Conservation (phyloP, 495 filamentous ascomycete genomes). For the Aspergillus incahuasiensis region DNA sequence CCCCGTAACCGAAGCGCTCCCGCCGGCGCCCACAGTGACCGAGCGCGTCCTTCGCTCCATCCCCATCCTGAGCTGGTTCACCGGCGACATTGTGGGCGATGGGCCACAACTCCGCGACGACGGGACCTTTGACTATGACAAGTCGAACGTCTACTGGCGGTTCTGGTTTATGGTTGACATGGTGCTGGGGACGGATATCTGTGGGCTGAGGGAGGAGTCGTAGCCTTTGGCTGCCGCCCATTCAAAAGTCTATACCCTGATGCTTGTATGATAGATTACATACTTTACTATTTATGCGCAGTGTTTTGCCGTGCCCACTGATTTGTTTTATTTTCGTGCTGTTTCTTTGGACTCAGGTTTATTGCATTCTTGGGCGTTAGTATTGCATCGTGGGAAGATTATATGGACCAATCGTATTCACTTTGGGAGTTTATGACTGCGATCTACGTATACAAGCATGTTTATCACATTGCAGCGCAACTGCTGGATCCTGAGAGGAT, state of each 20-base stretch:
- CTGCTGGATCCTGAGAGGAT: too few relatives aligned
- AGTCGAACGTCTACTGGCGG: slow-evolving; percentile 74
- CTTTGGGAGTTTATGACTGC: not conserved
- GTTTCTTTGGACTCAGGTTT: not conserved
- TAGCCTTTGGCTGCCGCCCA: slow-evolving; percentile 2
- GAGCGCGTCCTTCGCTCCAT: slow-evolving; percentile 59
- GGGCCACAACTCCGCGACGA: slow-evolving; percentile 70
- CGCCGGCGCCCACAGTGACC: slow-evolving; percentile 55
- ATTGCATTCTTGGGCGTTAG: slow-evolving; percentile 5
- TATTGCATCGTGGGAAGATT: not conserved
- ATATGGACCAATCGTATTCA: not conserved
- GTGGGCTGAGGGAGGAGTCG: slow-evolving; percentile 47
- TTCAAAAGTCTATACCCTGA: slow-evolving; percentile 1
- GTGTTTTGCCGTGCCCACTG: not conserved
- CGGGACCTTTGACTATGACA: slow-evolving; percentile 73
- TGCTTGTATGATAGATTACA: slow-evolving; percentile 10
- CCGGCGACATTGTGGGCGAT: slow-evolving; percentile 74
- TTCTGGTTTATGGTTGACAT: slow-evolving; percentile 48
- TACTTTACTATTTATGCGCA: slow-evolving; percentile 2
- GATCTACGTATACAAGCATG: not conserved
- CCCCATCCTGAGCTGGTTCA: slow-evolving; percentile 64
- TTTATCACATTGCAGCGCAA: too few relatives aligned
- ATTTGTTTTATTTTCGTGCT: not conserved
- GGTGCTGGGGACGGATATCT: slow-evolving; percentile 45
- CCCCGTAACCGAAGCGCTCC: slow-evolving; percentile 54